Conservation (phyloP, 2,329 filamentous ascomycete genomes). For the Fusarium proliferatum region DNA sequence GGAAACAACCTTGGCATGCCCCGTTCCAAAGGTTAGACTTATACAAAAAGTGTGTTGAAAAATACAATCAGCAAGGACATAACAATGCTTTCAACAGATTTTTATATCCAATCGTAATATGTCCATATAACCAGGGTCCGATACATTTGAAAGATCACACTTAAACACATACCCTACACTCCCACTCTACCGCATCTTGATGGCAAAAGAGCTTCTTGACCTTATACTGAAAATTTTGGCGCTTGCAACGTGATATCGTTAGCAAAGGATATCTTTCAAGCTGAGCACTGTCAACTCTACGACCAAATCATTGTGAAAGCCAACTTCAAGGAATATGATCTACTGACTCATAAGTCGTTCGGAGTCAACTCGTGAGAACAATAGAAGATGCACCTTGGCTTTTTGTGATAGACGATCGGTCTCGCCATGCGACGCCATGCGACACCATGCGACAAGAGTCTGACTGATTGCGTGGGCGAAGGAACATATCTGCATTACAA, state of each 20-base stretch:
- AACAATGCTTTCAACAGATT: rapidly evolving
- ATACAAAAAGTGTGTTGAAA: neutral
- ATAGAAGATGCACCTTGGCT: neutral
- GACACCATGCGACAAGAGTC: neutral
- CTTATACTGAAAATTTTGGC: too few species aligned
- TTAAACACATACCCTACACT: neutral
- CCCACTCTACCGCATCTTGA: neutral
- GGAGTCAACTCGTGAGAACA: neutral
- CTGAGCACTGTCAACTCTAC: neutral
- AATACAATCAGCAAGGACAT: neutral
- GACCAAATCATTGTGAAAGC: neutral
- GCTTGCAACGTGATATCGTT: neutral
- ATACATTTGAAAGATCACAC: neutral
- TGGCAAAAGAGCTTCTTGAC: neutral
- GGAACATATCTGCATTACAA: neutral
- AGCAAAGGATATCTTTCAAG: neutral
- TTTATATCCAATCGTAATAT: neutral
- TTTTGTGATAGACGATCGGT: neutral
- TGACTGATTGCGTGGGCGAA: neutral
- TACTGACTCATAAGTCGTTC: neutral
- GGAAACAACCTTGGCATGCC: neutral
- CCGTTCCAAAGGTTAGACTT: too few species aligned
- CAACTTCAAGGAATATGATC: neutral
- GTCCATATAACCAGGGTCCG: too few species aligned
- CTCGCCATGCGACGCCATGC: neutral